phyloP scores from a whole-genome alignment of 192 early-diverging fungal genomes.

The Globomyces pollinis-pini region DNA sequence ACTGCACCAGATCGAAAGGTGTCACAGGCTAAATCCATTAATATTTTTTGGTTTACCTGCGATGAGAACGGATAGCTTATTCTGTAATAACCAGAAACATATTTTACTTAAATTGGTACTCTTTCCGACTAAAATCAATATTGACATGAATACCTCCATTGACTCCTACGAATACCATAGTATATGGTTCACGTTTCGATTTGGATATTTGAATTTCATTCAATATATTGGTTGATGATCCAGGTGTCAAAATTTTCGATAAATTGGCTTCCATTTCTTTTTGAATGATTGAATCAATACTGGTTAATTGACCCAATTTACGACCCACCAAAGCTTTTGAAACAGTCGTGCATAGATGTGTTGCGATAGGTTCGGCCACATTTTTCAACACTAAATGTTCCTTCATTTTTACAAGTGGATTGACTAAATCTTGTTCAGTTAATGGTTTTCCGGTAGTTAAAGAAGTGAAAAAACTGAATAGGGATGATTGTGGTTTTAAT shows the following conservation, averaged over 20 bases:
- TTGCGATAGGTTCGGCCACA: constrained; percentile 82
- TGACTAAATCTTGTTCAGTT: constrained; percentile 60
- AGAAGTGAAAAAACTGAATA: constrained; percentile 30
- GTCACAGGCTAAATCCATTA: too few relatives aligned
- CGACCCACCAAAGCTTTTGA: constrained; percentile 61
- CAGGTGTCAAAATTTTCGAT: constrained; percentile 79
- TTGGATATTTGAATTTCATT: constrained; percentile 76
- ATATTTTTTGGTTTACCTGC: too few relatives aligned
- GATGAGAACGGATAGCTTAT: constrained; percentile 80
- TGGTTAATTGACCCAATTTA: constrained; percentile 60
- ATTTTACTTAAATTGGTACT: constrained; percentile 92
- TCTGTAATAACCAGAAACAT: constrained; percentile 92
- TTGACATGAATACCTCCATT: too few relatives aligned
- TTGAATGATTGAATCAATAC: constrained; percentile 56
- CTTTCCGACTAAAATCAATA: too few relatives aligned
- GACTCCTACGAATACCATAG: constrained; percentile 88
- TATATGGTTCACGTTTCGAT: constrained; percentile 68
- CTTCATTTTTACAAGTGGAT: constrained; percentile 81
- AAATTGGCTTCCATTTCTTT: constrained; percentile 68
- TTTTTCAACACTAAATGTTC: constrained; percentile 90
- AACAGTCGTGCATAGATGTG: constrained; percentile 77
- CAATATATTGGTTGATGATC: constrained; percentile 81
- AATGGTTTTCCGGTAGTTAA: constrained; percentile 47
- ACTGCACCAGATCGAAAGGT: constrained; percentile 95
- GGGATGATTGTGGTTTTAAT: neutral